Evolutionary conservation across 2,329 filamentous ascomycete species (phyloP), one percentile per base, ranked within the genome.

Genomic region (Stemphylium vesicarium): DNA sequence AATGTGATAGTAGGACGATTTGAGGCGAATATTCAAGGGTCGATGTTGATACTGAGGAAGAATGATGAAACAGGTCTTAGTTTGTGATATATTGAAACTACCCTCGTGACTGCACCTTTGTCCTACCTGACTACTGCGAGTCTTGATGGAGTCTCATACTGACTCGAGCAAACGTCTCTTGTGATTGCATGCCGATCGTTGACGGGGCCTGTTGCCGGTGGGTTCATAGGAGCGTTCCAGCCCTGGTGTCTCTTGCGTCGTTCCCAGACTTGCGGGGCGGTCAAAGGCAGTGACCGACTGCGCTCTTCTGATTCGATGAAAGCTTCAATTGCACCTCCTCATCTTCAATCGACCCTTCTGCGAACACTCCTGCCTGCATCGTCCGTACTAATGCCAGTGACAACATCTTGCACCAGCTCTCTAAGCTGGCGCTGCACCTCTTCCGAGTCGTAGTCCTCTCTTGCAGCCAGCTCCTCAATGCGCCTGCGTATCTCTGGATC

Each of bases 391-490:
- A 91, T 82, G 1, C 87, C 90, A 20, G 83, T 78, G 15, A 99
- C 80, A 2, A 91, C 92, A 67, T 97, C 92, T 62, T 89, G 85
- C 5, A 99, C 87, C 56, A 99, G 79, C 62, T 85, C 83, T 56
- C 92, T 84, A 68, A 99, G 77, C 70, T 93, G 87, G 18, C 83
- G 84, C 76, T 99, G 95, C 4, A 90, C 91, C 56, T 89, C 86
- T 49, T 91, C 87, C 4, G 87, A 89, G 65, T 94, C 82, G 68
- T 97, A 96, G 70, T 98, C 92, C 20, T 89, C 87, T 36, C 92
- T 83, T 32, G 88, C 84, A 2, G 95, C 93, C 56, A 99, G 78
- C 75, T 96, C 90, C 69, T 98, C 92, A 70, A 99, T 98, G 48
- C 91, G 84, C 63, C 89, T 82, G 70, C 89, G 86, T 63, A 99